phyloP scores from a whole-genome alignment of 116 monocot genomes.

The Iris pallida region DNA sequence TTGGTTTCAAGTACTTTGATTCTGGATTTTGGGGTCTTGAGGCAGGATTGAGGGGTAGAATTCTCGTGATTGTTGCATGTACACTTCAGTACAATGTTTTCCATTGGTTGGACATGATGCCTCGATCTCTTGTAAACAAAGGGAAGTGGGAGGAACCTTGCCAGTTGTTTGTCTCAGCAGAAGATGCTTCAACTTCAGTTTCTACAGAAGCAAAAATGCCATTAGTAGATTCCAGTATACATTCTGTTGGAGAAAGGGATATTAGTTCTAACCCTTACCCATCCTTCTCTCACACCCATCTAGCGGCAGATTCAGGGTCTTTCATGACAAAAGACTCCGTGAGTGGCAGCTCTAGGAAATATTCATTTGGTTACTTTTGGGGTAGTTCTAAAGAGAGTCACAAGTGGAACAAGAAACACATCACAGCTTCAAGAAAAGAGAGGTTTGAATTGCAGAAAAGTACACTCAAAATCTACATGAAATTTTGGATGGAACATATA shows the following conservation, averaged over 20 bases:
- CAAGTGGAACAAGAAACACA: conserved; percentile 86
- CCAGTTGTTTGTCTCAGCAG: conserved; percentile 63
- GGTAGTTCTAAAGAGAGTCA: conserved; percentile 81
- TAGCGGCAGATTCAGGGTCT: conserved; percentile 22
- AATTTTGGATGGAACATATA: conserved; percentile 84
- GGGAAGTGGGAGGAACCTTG: conserved; percentile 97
- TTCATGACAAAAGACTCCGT: conserved; percentile 23
- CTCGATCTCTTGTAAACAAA: conserved; percentile 46
- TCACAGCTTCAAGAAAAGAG: conserved; percentile 68
- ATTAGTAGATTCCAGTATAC: conserved; percentile 23
- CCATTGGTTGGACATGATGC: conserved; percentile 75
- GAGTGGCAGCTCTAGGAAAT: conserved; percentile 28
- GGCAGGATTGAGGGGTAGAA: conserved; percentile 74
- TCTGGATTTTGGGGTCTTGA: conserved; percentile 96
- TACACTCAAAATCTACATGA: conserved; percentile 65
- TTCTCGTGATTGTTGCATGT: conserved; percentile 86
- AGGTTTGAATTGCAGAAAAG: conserved; percentile 82
- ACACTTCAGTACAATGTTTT: conserved; percentile 91
- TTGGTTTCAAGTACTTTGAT: conserved; percentile 67
- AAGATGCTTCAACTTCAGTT: conserved; percentile 8
- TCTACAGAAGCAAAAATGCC: conserved; percentile 17
- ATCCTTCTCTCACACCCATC: conserved; percentile 21
- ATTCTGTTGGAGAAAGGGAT: conserved; percentile 11
- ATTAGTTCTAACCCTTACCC: conserved; percentile 24
- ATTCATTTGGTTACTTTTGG: conserved; percentile 74